Percentiles rank a stretch among this genome's conserved stretches.
These are phyloP conservation scores for Trametes villosa DNA, from an alignment of 768 basidiomycete genomes.

Conservation along the genomic window DNA sequence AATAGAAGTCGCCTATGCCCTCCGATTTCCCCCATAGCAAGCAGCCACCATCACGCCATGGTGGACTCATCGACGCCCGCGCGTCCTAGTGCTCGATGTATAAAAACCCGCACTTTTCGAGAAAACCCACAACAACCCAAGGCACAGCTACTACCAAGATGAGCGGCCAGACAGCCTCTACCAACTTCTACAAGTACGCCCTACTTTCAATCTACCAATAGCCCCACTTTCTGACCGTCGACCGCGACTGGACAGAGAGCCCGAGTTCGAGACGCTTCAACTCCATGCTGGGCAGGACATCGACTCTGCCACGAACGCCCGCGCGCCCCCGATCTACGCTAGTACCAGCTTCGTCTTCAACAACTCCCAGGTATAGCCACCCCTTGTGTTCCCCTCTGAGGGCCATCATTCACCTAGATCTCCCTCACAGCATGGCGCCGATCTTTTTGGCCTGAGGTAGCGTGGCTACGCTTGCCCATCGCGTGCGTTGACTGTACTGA, in stretches of 20 bases:
- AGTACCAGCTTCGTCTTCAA: conserved; percentile 77
- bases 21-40: neutral
- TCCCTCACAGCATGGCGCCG: conserved; percentile 61
- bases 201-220: neutral
- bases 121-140: neutral
- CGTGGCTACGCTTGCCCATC: no score
- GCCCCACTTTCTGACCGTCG: neutral
- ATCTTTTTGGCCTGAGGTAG: conserved; percentile 67
- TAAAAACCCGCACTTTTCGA: neutral
- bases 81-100: neutral
- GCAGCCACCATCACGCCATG: neutral
- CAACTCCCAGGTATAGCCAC: conserved; percentile 53
- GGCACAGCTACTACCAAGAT: neutral
- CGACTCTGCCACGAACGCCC: conserved; percentile 68
- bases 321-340: conserved; percentile 80
- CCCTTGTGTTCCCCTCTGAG: conserved; percentile 21
- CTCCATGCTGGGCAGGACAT: conserved; percentile 75
- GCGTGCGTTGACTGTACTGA: neutral
- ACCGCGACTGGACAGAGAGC: conserved; percentile 36
- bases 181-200: conserved; percentile 29
- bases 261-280: conserved; percentile 82
- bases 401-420: neutral
- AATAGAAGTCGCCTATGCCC: neutral
- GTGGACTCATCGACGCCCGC: neutral
- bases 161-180: conserved; percentile 1